Evolutionary conservation across 257 asterid genomes (phyloP).

Genomic region (Misopates orontium): DNA sequence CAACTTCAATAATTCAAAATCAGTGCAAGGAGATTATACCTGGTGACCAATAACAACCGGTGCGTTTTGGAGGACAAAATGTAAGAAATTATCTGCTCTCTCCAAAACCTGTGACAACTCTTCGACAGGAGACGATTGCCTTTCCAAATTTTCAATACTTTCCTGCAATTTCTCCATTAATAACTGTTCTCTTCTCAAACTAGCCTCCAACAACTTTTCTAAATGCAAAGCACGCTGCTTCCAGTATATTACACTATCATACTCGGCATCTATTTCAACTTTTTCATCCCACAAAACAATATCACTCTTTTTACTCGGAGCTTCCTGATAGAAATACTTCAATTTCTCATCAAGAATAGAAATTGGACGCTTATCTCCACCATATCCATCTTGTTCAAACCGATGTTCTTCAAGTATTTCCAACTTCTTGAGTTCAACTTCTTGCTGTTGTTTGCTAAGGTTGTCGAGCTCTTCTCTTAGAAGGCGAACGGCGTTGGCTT

Average conservation of each 20-base stretch:
- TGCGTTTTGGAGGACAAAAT: slow-evolving; percentile 87
- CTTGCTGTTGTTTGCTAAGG: slow-evolving; percentile 79
- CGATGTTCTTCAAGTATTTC: slow-evolving; percentile 84
- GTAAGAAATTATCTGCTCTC: slow-evolving; percentile 87
- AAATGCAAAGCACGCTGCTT: slow-evolving; percentile 61
- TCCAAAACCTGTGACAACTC: slow-evolving; percentile 70
- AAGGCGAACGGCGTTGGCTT: slow-evolving; percentile 73
- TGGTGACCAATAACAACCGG: slow-evolving; percentile 95
- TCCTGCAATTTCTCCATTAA: slow-evolving; percentile 68
- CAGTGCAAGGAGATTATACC: slow-evolving; percentile 35
- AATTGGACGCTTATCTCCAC: slow-evolving; percentile 77
- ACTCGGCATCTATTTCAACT: slow-evolving; percentile 66
- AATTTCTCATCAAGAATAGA: slow-evolving; percentile 74
- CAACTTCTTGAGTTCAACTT: slow-evolving; percentile 83
- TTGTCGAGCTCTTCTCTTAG: slow-evolving; percentile 80
- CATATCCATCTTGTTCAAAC: slow-evolving; percentile 70
- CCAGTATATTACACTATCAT: slow-evolving; percentile 67
- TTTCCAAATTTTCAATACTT: slow-evolving; percentile 77
- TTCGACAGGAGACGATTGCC: slow-evolving; percentile 86
- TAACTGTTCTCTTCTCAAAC: slow-evolving; percentile 52
- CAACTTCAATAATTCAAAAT: not conserved
- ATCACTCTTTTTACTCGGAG: slow-evolving; percentile 54
- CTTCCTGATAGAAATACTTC: slow-evolving; percentile 52
- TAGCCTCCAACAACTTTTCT: slow-evolving; percentile 70
- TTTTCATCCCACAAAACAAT: slow-evolving; percentile 44